These are phyloP conservation scores for Rasamsonia emersonii DNA, from an alignment of 2,329 filamentous ascomycete species.

Conservation along the genomic window DNA sequence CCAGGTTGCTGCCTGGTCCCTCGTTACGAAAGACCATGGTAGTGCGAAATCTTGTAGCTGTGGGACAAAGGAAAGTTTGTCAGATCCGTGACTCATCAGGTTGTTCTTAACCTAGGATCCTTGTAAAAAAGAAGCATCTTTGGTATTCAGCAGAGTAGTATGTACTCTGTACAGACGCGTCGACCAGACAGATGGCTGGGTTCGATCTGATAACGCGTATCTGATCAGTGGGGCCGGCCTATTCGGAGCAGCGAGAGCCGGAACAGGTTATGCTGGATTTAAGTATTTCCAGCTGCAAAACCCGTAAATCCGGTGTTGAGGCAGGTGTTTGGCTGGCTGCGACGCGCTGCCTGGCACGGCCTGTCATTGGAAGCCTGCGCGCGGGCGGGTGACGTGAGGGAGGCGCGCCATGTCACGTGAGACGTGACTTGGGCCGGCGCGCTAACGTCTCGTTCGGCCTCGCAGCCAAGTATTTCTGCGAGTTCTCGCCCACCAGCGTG, in stretches of 20 bases:
- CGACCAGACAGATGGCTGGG: constrained; percentile 1
- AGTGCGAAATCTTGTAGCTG: too few relatives aligned
- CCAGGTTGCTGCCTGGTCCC: too few relatives aligned
- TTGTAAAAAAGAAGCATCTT: too few relatives aligned
- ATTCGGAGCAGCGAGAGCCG: constrained; percentile 2
- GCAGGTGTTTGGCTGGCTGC: constrained; percentile 5
- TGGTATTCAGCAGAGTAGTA: too few relatives aligned
- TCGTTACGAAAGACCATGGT: too few relatives aligned
- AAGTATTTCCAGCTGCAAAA: constrained; percentile 3
- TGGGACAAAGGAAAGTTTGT: too few relatives aligned
- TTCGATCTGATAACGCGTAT: constrained; percentile 9
- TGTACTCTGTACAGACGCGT: constrained; percentile 4
- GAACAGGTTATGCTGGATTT: constrained; percentile 3
- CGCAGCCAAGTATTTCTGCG: constrained; percentile 26
- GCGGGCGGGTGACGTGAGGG: constrained; percentile 8
- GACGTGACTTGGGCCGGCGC: constrained; percentile 30
- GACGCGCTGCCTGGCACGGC: constrained; percentile 3
- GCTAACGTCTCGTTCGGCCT: constrained; percentile 26
- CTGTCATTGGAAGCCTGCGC: constrained; percentile 9
- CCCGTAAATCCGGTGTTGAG: constrained; percentile 7
- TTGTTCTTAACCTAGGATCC: too few relatives aligned
- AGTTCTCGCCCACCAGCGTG: constrained; percentile 14
- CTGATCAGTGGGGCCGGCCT: too few relatives aligned
- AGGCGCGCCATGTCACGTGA: constrained; percentile 28
- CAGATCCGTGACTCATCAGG: too few relatives aligned